phyloP scores from a whole-genome alignment of 208 protist genomes.

The Tritrichomonas musculus region DNA sequence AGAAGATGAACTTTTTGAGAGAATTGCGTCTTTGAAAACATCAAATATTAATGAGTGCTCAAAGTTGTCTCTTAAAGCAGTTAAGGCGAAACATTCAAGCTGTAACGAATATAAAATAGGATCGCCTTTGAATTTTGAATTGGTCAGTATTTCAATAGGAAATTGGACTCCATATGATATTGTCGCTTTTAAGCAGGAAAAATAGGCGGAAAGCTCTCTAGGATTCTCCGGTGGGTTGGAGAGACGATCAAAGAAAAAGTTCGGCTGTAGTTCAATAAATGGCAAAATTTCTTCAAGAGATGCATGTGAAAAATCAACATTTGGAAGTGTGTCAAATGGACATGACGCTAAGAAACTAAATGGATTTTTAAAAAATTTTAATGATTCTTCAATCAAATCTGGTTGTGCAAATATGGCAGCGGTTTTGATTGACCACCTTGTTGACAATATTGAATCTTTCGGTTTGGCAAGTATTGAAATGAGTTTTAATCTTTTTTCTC shows the following conservation, averaged over 20 bases:
- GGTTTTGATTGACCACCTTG: not conserved
- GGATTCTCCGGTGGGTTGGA: not conserved
- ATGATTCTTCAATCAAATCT: not conserved
- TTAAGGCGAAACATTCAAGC: slow-evolving; percentile 1
- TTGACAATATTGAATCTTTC: not conserved
- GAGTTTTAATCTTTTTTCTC: not conserved
- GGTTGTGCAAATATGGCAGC: slow-evolving; percentile 18
- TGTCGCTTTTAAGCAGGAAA: not conserved
- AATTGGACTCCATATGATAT: not conserved
- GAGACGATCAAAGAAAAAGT: not conserved
- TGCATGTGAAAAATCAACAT: not conserved
- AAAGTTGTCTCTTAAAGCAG: not conserved
- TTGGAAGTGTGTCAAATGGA: not conserved
- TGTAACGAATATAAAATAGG: not conserved
- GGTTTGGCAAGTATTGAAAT: not conserved
- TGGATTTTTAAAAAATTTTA: not conserved
- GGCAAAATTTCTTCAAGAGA: not conserved
- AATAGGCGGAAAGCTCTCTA: not conserved
- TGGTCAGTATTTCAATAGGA: not conserved
- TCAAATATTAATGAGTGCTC: not conserved
- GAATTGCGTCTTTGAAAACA: not conserved
- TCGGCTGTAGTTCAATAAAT: not conserved
- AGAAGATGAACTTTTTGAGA: not conserved
- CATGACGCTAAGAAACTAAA: not conserved
- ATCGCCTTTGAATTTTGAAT: not conserved